phyloP scores from a whole-genome alignment of 202 grass and related monocot species.

The Miscanthus sacchariflorus region DNA sequence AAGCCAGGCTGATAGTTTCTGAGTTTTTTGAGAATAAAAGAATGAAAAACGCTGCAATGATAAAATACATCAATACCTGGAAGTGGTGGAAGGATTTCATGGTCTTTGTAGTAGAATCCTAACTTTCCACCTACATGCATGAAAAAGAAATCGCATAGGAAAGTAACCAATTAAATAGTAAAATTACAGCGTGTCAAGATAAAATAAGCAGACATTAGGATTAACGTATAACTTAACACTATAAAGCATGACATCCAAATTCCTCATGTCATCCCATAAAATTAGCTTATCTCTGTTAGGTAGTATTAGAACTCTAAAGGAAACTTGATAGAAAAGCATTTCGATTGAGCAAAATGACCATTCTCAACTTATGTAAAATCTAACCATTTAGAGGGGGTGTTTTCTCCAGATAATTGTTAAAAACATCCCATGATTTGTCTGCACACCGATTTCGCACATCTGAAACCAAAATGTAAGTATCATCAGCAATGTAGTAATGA shows the following conservation, averaged over 20 bases:
- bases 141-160: not conserved
- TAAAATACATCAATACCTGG: conserved; percentile 68
- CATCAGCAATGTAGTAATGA: conserved; percentile 16
- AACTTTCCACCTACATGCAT: conserved; percentile 71
- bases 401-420: conserved; percentile 71
- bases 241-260: not conserved
- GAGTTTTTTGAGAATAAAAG: not conserved
- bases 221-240: not conserved
- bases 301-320: not conserved
- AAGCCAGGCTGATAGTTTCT: too few relatives aligned
- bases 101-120: conserved; percentile 98
- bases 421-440: conserved; percentile 90
- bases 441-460: conserved; percentile 82
- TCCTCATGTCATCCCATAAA: not conserved
- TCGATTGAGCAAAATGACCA: not conserved
- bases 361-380: conserved; percentile 24
- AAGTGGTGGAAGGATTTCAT: conserved; percentile 94
- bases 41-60: not conserved
- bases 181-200: not conserved
- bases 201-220: not conserved
- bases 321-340: not conserved
- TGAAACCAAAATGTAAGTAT: conserved; percentile 46
- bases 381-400: conserved; percentile 84
- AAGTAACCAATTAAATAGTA: not conserved
- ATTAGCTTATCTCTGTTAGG: not conserved